These are phyloP conservation scores for Recurvomyces mirabilis DNA, from an alignment of 495 filamentous ascomycete genomes.

Conservation along the genomic window DNA sequence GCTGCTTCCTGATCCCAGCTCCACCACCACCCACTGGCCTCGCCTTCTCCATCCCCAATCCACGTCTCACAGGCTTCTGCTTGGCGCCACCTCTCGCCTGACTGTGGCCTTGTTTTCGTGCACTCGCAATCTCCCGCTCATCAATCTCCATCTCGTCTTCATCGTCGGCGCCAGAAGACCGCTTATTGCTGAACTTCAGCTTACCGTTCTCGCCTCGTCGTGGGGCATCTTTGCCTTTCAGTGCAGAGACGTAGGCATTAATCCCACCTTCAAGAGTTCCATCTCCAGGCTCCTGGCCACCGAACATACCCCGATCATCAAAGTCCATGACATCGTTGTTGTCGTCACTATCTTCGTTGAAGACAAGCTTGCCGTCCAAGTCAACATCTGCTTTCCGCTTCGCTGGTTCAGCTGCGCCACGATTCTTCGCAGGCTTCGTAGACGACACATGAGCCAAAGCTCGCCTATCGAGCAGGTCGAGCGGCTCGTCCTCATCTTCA, in stretches of 20 bases:
- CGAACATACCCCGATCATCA: constrained; percentile 46
- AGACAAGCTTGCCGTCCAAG: constrained; percentile 76
- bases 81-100: constrained; percentile 14
- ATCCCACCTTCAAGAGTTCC: constrained; percentile 48
- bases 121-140: constrained; percentile 39
- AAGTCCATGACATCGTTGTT: constrained; percentile 52
- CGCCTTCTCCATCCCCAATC: constrained; percentile 19
- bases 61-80: constrained; percentile 36
- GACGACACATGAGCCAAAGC: constrained; percentile 88
- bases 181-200: constrained; percentile 68
- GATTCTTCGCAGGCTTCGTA: constrained; percentile 60
- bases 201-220: constrained; percentile 72
- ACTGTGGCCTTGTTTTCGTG: constrained; percentile 2
- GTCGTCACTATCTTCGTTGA: constrained; percentile 43
- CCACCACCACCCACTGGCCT: neutral
- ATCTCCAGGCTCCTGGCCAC: constrained; percentile 34
- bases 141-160: constrained; percentile 63
- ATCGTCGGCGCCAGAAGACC: constrained; percentile 49
- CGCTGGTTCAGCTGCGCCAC: constrained; percentile 23
- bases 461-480: constrained; percentile 80
- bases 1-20: constrained; percentile 11
- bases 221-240: constrained; percentile 72
- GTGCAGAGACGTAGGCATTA: constrained; percentile 83
- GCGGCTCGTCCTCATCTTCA: constrained; percentile 83
- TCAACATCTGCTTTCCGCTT: constrained; percentile 61